A percentile compares a stretch with the other conserved stretches of the same genome.
These are phyloP conservation scores for Macrotyloma uniflorum DNA, from an alignment of 306 rosid species.

Conservation along the genomic window DNA sequence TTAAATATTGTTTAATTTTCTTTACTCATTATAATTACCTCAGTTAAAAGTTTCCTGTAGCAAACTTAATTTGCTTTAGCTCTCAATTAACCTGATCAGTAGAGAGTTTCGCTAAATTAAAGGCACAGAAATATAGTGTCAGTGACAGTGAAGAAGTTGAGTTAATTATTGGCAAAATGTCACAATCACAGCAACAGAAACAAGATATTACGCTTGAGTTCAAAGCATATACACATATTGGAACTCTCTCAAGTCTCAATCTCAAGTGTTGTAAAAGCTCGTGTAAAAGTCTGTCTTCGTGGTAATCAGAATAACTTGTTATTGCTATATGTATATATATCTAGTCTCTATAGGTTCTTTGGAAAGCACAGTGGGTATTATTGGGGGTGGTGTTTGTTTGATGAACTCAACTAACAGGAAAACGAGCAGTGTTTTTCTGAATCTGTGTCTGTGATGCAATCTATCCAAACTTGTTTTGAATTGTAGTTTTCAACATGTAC, in stretches of 20 bases:
- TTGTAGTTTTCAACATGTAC: conserved; percentile 61
- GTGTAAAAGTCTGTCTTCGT: conserved; percentile 13
- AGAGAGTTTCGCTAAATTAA: conserved; percentile 21
- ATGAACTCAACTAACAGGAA: conserved; percentile 43
- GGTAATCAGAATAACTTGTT: neutral
- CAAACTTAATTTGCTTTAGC: neutral
- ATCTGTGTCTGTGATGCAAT: conserved; percentile 34
- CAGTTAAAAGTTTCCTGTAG: neutral
- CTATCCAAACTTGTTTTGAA: conserved; percentile 47
- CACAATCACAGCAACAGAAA: conserved; percentile 35
- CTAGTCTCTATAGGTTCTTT: conserved; percentile 2
- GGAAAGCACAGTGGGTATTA: conserved; percentile 25
- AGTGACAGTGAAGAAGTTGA: conserved; percentile 24
- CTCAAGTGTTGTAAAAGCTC: conserved; percentile 33
- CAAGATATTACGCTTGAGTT: conserved; percentile 36
- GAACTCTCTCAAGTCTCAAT: conserved; percentile 41
- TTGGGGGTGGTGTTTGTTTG: conserved; percentile 28
- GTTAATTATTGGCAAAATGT: conserved; percentile 33
- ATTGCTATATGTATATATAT: neutral
- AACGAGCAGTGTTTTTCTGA: conserved; percentile 54
- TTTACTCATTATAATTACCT: neutral
- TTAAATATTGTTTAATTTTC: conserved; percentile 31
- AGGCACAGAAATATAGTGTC: conserved; percentile 16
- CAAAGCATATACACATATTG: neutral
- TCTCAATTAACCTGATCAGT: neutral